Evolutionary conservation across 495 filamentous ascomycete genomes (phyloP), one percentile per base, ranked within the genome.

Genomic region (Trichoderma orchidacearum): DNA sequence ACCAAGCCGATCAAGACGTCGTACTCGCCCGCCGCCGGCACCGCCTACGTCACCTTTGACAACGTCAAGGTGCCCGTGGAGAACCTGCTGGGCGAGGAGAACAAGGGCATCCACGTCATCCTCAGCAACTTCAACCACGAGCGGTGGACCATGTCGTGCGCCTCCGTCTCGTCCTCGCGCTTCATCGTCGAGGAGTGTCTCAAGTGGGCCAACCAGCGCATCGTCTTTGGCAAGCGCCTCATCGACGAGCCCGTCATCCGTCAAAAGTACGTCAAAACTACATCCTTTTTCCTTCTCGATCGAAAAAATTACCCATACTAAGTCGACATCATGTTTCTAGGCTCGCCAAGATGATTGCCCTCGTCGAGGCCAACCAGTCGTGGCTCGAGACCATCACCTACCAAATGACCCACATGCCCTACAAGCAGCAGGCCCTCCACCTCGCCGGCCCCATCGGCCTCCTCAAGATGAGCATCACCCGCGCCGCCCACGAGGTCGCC

Each of bases 81-180:
- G 64, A 84, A 93, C 70, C 77, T 93, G 12, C 78, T 95, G 7
- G 89, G 89, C 56, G 76, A 86, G 66, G 89, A 93, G 64, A 80
- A 93, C 77, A 87, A 91, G 72, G 89, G 89, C 11, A 90, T 95
- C 68, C 79, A 83, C 51, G 87, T 93, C n/a, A 89, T 93, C 68
- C 86, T 91, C 66, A 81, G 76, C 71, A 91, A 92, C 71, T 90
- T 91, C 75, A 89, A 89, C 75, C 85, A 89, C 71, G 85, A 86
- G 72, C 79, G 85, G 6, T 86, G 80, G 76, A 84, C 80, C 73
- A 86, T 87, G 84, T 62, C 70, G 35, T 75, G 72, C 67, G 28
- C 1, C 28, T 41, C 85, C 0, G 78, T 85, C 58, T 83, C 85
- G 25, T 73, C 75, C 68, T 81, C 75, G 51, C 80, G 85, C 57